phyloP scores from a whole-genome alignment of 2,329 filamentous ascomycete species.

The Fusarium sp. region DNA sequence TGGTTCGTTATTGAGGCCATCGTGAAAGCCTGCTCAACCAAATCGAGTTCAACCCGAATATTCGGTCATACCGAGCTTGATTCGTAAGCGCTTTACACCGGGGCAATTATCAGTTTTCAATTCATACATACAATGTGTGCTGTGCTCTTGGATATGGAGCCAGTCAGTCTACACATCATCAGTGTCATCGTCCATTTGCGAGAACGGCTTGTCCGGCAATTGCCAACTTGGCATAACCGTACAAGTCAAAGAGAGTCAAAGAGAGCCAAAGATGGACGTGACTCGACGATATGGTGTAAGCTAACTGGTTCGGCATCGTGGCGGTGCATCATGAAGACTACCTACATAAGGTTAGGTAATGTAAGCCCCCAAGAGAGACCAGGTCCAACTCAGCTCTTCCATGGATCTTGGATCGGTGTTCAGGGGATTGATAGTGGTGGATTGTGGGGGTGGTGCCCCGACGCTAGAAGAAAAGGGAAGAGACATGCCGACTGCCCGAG shows the following conservation, averaged over 20 bases:
- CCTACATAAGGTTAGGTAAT: neutral
- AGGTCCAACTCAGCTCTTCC: constrained; percentile 3
- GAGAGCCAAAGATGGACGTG: constrained; percentile 3
- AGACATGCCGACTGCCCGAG: constrained; percentile 35
- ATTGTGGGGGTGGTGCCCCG: constrained; percentile 34
- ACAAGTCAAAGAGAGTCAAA: constrained; percentile 7
- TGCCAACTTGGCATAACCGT: constrained; percentile 32
- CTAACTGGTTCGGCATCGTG: constrained; percentile 36
- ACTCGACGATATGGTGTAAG: constrained; percentile 28
- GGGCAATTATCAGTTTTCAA: constrained; percentile 9
- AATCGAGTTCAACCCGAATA: constrained; percentile 9
- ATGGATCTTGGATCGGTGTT: constrained; percentile 11
- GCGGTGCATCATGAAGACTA: constrained; percentile 33
- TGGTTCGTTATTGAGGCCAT: constrained; percentile 2
- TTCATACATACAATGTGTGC: constrained; percentile 4
- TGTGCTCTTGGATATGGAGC: constrained; percentile 14
- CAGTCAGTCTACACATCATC: constrained; percentile 12
- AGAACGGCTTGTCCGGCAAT: constrained; percentile 35
- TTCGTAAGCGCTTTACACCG: neutral
- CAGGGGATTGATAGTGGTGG: constrained; percentile 26
- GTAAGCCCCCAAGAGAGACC: constrained; percentile 1
- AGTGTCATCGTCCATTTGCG: constrained; percentile 28
- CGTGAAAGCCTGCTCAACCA: constrained; percentile 16
- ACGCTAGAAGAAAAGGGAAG: constrained; percentile 27
- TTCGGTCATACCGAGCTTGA: constrained; percentile 1